Conservation (phyloP, 768 basidiomycete species). For the Tulasnella sp. region DNA sequence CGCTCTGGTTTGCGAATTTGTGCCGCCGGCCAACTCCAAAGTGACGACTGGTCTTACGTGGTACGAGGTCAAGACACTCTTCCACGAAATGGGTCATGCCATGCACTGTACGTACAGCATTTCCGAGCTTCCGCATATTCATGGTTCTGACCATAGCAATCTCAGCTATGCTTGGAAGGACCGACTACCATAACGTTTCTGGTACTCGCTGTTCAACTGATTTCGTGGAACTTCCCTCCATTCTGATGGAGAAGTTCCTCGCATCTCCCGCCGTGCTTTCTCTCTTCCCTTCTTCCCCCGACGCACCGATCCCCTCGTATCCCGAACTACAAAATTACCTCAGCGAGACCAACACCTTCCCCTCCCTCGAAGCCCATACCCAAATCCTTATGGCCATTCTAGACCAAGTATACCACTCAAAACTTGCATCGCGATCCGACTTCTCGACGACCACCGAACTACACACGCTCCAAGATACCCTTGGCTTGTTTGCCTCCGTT, state of each 20-base stretch:
- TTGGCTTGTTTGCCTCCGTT: constrained; percentile 74
- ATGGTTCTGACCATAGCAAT: constrained; percentile 5
- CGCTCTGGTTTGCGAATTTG: constrained; percentile 82
- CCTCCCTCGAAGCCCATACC: constrained; percentile 70
- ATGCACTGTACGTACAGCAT: constrained; percentile 75
- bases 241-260: constrained; percentile 97
- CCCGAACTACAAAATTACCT: constrained; percentile 7
- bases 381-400: constrained; percentile 82
- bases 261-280: constrained; percentile 72
- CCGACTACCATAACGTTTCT: constrained; percentile 94
- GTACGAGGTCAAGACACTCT: constrained; percentile 88
- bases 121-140: not conserved
- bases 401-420: constrained; percentile 85
- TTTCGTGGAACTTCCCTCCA: constrained; percentile 94
- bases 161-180: constrained; percentile 92
- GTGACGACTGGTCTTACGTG: constrained; percentile 71
- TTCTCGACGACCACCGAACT: constrained; percentile 68
- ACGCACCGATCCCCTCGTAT: constrained; percentile 15
- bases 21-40: constrained; percentile 42
- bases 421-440: constrained; percentile 36
- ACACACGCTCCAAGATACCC: constrained; percentile 46
- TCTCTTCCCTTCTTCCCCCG: constrained; percentile 38
- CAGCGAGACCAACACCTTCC: constrained; percentile 16
- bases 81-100: constrained; percentile 99
- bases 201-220: constrained; percentile 97